Evolutionary conservation across 192 early-diverging fungal genomes (phyloP), one percentile per base, ranked within the genome.

Genomic region (Polychytrium aggregatum): DNA sequence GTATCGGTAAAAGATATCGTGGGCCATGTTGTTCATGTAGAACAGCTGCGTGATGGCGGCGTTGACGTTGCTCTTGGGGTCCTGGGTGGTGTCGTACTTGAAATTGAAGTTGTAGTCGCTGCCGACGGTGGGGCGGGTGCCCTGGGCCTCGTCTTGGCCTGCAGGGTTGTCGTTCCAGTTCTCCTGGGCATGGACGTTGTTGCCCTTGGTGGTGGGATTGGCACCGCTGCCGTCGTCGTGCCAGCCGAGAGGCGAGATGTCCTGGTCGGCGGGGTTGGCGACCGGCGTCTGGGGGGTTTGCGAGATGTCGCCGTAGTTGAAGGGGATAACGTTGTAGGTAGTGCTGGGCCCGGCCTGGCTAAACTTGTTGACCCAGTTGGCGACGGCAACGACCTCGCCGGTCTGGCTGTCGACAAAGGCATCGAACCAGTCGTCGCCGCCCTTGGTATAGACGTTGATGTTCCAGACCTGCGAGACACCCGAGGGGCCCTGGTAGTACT

Each of bases 1-100:
- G 57, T 92, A 96, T 34, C 79, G 64, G 63, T 85, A 82, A 54
- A 88, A 78, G 43, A 92, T 59, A 62, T 93, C 93, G 62, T 97
- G 93, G 48, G 91, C 70, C 27, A 71, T 77, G 60, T 96, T 96
- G 56, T 86, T 86, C 74, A 82, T 86, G 60, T 92, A 96, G 53
- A 96, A 96, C 37, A 92, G 55, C 46, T 66, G 56, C 37, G 50
- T 48, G 41, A 43, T 44, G 21, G 63, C 48, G 30, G 62, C 65
- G 29, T 38, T 9, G 25, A 35, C 28, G 55, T 64, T 61, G 25
- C 28, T 33, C 9, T 14, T 40, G 26, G 62, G 41, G 3, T 21
- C 55, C 26, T 33, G 17, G 13, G 33, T 37, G 18, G 52, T 17
- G 38, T 63, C 38, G 36, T 52, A 57, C 31, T 41, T 44, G 37